Conservation (phyloP, 805 yeast genomes). For the Saccharomycopsis malanga region DNA sequence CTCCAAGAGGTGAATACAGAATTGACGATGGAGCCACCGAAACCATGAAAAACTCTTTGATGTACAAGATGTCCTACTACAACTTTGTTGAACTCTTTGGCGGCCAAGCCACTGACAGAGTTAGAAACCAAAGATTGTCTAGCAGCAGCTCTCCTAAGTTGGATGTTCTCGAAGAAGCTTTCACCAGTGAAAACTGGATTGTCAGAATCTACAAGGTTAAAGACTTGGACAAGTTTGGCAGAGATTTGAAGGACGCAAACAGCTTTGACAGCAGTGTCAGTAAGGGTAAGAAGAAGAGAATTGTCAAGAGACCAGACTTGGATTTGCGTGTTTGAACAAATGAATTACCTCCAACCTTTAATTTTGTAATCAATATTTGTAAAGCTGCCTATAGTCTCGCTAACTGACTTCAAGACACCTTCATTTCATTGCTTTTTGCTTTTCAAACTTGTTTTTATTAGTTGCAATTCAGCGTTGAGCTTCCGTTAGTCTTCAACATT, state of each 20-base stretch:
- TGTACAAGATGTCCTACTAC: constrained; percentile 94
- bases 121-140: constrained; percentile 74
- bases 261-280: constrained; percentile 37
- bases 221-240: constrained; percentile 79
- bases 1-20: constrained; percentile 78
- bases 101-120: constrained; percentile 68
- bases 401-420: no score
- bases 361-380: no score
- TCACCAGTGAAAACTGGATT: constrained; percentile 93
- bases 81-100: constrained; percentile 68
- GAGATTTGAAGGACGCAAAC: constrained; percentile 59
- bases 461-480: no score
- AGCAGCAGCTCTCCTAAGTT: constrained; percentile 43
- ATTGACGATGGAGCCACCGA: constrained; percentile 76
- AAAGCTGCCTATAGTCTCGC: no score
- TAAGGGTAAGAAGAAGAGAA: constrained; percentile 34
- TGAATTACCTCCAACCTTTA: no score
- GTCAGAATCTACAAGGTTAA: constrained; percentile 91
- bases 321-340: constrained; percentile 36
- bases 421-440: no score
- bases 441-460: no score
- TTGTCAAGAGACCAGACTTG: constrained; percentile 47
- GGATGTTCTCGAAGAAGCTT: constrained; percentile 85
- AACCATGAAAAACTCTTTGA: constrained; percentile 80
- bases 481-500: no score